These are phyloP conservation scores for Maudiozyma turicensis DNA, from an alignment of 805 yeast genomes.

Conservation along the genomic window DNA sequence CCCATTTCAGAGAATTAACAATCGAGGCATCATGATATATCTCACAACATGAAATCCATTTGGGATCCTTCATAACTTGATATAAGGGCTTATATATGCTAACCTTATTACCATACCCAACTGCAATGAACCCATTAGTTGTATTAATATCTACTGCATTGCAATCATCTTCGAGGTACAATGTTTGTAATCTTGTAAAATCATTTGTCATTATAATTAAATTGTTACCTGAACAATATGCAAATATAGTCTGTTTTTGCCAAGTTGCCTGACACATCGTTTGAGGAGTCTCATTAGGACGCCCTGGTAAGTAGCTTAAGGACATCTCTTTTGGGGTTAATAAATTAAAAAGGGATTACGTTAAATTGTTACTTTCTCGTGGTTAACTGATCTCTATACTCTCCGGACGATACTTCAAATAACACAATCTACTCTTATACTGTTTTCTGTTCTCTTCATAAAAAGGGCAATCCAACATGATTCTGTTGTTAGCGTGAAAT, in stretches of 20 bases:
- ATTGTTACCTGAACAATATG: constrained; percentile 84
- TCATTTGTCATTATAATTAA: constrained; percentile 53
- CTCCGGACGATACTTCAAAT: no score
- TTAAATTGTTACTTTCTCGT: no score
- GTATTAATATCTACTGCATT: constrained; percentile 54
- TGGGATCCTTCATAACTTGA: constrained; percentile 32
- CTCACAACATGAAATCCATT: constrained; percentile 37
- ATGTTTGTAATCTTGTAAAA: constrained; percentile 57
- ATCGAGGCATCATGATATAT: constrained; percentile 25
- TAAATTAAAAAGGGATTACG: no score
- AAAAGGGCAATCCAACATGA: no score
- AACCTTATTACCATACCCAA: constrained; percentile 38
- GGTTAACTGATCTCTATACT: no score
- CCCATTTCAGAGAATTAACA: constrained; percentile 46
- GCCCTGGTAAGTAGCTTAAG: constrained; percentile 73
- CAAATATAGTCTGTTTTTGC: constrained; percentile 54
- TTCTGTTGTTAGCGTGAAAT: no score
- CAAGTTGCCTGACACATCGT: constrained; percentile 53
- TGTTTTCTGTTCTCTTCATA: no score
- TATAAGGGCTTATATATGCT: constrained; percentile 48
- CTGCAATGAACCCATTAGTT: constrained; percentile 51
- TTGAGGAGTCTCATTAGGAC: constrained; percentile 52
- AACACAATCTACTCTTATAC: no score
- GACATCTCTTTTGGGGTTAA: constrained; percentile 34
- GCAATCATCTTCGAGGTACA: constrained; percentile 62